These are phyloP conservation scores for Arthrobotrys pseudoclavata DNA, from an alignment of 2,329 filamentous ascomycete genomes.

Conservation along the genomic window DNA sequence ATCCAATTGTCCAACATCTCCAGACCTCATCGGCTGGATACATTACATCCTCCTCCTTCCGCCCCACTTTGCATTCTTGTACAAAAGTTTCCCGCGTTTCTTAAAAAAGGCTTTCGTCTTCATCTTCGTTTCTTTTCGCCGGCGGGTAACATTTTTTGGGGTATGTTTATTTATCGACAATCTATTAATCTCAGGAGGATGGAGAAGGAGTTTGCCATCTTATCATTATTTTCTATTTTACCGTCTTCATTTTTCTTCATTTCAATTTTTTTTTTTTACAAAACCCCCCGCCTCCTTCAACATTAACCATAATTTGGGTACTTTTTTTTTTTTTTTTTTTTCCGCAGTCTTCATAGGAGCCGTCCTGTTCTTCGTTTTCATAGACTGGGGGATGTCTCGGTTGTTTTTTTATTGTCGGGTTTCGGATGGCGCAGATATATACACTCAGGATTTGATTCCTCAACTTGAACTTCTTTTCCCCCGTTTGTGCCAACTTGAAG, in stretches of 20 bases:
- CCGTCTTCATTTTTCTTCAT: conserved; percentile 12
- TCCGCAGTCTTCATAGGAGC: neutral
- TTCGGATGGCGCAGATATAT: conserved; percentile 46
- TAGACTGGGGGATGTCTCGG: conserved; percentile 38
- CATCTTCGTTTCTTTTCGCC: neutral
- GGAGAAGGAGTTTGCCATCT: conserved; percentile 18
- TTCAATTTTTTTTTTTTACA: neutral
- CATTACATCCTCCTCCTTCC: neutral
- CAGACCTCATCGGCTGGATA: neutral
- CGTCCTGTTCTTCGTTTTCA: conserved; percentile 7
- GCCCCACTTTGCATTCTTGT: conserved; percentile 25
- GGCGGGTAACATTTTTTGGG: conserved; percentile 11
- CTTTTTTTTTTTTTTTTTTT: neutral
- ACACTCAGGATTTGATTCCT: conserved; percentile 43
- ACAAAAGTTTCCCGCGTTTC: conserved; percentile 30
- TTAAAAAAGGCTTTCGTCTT: neutral
- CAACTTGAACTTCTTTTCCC: conserved; percentile 12
- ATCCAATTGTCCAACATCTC: neutral
- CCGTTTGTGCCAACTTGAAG: neutral
- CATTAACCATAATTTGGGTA: neutral
- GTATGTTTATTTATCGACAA: neutral
- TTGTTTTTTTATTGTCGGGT: conserved; percentile 17
- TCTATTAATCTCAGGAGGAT: conserved; percentile 11
- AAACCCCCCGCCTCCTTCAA: neutral
- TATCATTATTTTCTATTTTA: conserved; percentile 16